phyloP scores from a whole-genome alignment of 306 rosid genomes.

The Inga leiocalycina region DNA sequence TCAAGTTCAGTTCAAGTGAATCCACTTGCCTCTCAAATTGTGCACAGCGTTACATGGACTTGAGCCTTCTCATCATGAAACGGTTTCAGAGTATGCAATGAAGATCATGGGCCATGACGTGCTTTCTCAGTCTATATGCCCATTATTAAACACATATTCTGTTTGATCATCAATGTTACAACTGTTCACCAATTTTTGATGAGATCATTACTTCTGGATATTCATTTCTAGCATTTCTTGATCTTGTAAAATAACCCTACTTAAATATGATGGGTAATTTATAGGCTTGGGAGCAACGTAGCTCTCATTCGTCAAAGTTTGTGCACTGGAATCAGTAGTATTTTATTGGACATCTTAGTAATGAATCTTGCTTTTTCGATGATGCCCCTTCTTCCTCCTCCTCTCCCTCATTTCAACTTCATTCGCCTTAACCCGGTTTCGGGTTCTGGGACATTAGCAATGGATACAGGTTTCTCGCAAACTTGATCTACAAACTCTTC shows the following conservation, averaged over 20 bases:
- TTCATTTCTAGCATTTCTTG: neutral
- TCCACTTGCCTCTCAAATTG: slow-evolving; percentile 64
- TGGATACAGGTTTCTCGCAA: too few species aligned
- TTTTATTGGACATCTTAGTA: neutral
- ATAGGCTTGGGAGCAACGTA: neutral
- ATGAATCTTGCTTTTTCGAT: neutral
- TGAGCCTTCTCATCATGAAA: slow-evolving; percentile 62
- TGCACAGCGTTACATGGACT: slow-evolving; percentile 70
- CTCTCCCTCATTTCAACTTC: too few species aligned
- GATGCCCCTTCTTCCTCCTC: too few species aligned
- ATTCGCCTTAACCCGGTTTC: too few species aligned
- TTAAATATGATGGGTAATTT: slow-evolving; percentile 9
- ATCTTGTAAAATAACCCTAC: neutral
- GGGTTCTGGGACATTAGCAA: too few species aligned
- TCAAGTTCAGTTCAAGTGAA: slow-evolving; percentile 75
- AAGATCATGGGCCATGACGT: slow-evolving; percentile 36
- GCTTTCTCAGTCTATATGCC: slow-evolving; percentile 14
- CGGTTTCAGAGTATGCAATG: slow-evolving; percentile 63
- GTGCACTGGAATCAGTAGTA: neutral
- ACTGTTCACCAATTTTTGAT: slow-evolving; percentile 24
- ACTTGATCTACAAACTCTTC: too few species aligned
- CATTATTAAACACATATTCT: slow-evolving; percentile 4
- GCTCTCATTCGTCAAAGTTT: neutral
- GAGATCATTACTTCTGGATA: slow-evolving; percentile 26
- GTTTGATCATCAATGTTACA: slow-evolving; percentile 16